Evolutionary conservation across 2,329 filamentous ascomycete species (phyloP).

Genomic region (Penicillium sp.): DNA sequence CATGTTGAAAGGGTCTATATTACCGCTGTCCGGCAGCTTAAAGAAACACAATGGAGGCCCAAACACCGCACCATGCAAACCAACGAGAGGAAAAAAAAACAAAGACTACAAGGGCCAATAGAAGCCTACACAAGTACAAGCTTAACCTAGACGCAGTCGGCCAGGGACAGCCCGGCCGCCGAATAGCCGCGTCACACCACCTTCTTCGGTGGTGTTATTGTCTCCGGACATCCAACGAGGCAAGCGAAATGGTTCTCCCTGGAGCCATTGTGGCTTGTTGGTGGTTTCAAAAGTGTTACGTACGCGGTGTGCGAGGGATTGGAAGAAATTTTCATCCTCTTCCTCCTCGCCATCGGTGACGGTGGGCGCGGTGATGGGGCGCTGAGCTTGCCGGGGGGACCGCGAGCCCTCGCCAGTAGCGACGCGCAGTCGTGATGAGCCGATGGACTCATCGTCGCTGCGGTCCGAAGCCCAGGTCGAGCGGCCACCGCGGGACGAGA

Average conservation of each 20-base stretch:
- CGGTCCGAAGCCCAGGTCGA: conserved; percentile 35
- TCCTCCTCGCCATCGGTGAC: conserved; percentile 63
- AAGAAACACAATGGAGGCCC: conserved; percentile 4
- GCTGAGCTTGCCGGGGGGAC: conserved; percentile 33
- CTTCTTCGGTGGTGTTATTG: conserved; percentile 40
- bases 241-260: conserved; percentile 72
- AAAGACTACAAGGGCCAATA: conserved; percentile 15
- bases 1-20: conserved; percentile 22
- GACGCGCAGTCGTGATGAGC: conserved; percentile 40
- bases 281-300: conserved; percentile 89
- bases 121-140: not conserved
- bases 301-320: conserved; percentile 79
- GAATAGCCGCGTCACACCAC: conserved; percentile 44
- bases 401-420: conserved; percentile 36
- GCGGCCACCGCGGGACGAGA: conserved; percentile 40
- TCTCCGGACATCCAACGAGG: conserved; percentile 79
- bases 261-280: conserved; percentile 80
- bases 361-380: conserved; percentile 40
- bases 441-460: conserved; percentile 31
- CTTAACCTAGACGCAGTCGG: conserved; percentile 43
- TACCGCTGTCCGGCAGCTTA: conserved; percentile 29
- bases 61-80: conserved; percentile 21
- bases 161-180: conserved; percentile 46
- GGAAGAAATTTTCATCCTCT: conserved; percentile 80
- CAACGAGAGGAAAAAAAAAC: conserved; percentile 5